Evolutionary conservation across 768 basidiomycete species (phyloP).

Genomic region (Pleurotus cornucopiae): DNA sequence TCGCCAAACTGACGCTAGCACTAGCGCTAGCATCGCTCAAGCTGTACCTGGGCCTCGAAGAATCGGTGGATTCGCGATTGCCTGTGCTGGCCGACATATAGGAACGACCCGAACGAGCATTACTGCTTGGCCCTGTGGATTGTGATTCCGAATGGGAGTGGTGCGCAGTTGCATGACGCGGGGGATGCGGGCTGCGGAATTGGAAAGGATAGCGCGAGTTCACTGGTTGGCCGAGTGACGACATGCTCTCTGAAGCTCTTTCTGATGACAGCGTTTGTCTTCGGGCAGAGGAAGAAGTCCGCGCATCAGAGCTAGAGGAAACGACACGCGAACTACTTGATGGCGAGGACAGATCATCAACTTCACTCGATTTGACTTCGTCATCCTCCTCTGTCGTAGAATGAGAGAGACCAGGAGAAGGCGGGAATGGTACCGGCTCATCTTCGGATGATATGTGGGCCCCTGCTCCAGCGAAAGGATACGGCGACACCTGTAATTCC

Average conservation of each 20-base stretch:
- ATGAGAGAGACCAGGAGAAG: constrained; percentile 40
- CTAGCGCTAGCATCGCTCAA: constrained; percentile 16
- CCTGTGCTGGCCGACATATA: constrained; percentile 45
- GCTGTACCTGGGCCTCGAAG: constrained; percentile 41
- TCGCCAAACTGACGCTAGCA: constrained; percentile 17
- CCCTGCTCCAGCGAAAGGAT: constrained; percentile 65
- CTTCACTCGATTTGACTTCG: constrained; percentile 24
- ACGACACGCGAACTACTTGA: constrained; percentile 25
- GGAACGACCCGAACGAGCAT: constrained; percentile 24
- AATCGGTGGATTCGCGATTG: constrained; percentile 58
- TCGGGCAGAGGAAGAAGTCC: constrained; percentile 34
- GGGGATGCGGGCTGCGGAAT: constrained; percentile 41
- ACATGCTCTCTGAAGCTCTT: constrained; percentile 78
- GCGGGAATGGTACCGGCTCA: constrained; percentile 67
- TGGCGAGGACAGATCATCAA: constrained; percentile 32
- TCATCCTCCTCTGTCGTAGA: constrained; percentile 16
- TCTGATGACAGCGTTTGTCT: constrained; percentile 41
- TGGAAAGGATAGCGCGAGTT: constrained; percentile 68
- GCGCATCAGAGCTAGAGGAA: constrained; percentile 26
- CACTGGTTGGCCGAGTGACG: constrained; percentile 77
- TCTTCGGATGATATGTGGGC: constrained; percentile 62
- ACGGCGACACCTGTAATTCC: constrained; percentile 43
- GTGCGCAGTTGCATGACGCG: constrained; percentile 29
- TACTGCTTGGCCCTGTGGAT: constrained; percentile 4
- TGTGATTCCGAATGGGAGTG: constrained; percentile 6